Evolutionary conservation across 495 filamentous ascomycete genomes (phyloP), one percentile per base, ranked within the genome.

Genomic region (Penicillium longicatenatum): DNA sequence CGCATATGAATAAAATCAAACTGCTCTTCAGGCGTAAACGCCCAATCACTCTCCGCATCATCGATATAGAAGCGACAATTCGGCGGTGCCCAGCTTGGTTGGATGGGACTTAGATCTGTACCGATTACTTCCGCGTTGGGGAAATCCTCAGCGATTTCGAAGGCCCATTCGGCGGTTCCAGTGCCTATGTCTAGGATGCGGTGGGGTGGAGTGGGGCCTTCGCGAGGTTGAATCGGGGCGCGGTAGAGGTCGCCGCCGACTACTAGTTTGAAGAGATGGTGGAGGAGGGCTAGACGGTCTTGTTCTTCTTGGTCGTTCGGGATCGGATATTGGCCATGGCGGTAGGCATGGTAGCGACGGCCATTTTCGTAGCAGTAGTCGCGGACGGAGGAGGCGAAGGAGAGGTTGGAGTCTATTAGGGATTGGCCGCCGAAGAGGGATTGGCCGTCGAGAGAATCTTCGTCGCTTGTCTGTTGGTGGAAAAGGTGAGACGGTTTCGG

Each of bases 231-330:
- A 60, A 88, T 66, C 1, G 82, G 82, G 19, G 83, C 79, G 11
- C 81, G 73, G 62, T 77, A 79, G 6, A 86, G 75, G 17, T 75
- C 74, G 12, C 80, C 84, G 54, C 82, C 79, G 0, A 78, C 68
- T 10, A 82, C 62, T 21, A 81, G 66, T 22, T 66, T 70, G 63
- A 78, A 82, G 61, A 87, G 77, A 51, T 84, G 80, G 69, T 92
- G 88, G 55, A 82, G 74, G 49, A 92, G 72, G 47, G 86, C 84
- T 50, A 91, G 83, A 30, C 90, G 83, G 58, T 91, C 88, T 58
- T 80, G 78, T 61, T 88, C 85, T 45, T 74, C 63, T 22, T 78
- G 65, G 61, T 89, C 85, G 62, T 88, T 89, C 30, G 86, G 86
- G 39, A 82, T 80, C 26, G 74, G 72, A 52, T 87, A 88, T 51